phyloP scores from a whole-genome alignment of 2,329 filamentous ascomycete genomes.

The Orbilia oligospora region DNA sequence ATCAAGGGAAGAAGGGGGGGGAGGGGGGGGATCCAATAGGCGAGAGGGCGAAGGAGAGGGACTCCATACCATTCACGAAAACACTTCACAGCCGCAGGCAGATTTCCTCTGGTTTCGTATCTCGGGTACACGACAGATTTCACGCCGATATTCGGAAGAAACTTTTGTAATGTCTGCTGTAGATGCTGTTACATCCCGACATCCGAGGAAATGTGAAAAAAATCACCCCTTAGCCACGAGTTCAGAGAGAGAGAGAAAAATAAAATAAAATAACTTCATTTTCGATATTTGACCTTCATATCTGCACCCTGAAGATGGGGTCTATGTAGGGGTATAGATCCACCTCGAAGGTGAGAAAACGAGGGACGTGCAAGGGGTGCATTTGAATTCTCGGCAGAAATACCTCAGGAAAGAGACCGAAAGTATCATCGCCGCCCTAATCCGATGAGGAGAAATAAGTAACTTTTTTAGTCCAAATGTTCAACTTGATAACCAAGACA shows the following conservation, averaged over 20 bases:
- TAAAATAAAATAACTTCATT: slow-evolving; percentile 5
- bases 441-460: slow-evolving; percentile 52
- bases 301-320: slow-evolving; percentile 41
- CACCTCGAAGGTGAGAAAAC: slow-evolving; percentile 29
- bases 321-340: slow-evolving; percentile 30
- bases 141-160: slow-evolving; percentile 79
- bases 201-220: slow-evolving; percentile 19
- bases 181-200: slow-evolving; percentile 70
- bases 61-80: slow-evolving; percentile 79
- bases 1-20: too few relatives aligned
- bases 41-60: slow-evolving; percentile 11
- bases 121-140: slow-evolving; percentile 80
- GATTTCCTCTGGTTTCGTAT: slow-evolving; percentile 85
- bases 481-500: slow-evolving; percentile 40
- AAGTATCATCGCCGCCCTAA: slow-evolving; percentile 83
- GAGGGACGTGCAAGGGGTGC: slow-evolving; percentile 22
- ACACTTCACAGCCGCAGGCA: slow-evolving; percentile 77
- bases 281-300: slow-evolving; percentile 28
- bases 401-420: slow-evolving; percentile 78
- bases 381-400: slow-evolving; percentile 57
- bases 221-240: slow-evolving; percentile 41
- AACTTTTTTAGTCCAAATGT: slow-evolving; percentile 39
- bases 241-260: slow-evolving; percentile 10
- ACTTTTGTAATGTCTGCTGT: slow-evolving; percentile 74
- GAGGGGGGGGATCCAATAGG: slow-evolving; percentile 15